phyloP scores from a whole-genome alignment of 768 basidiomycete species.

The Mycena albidolilacea region DNA sequence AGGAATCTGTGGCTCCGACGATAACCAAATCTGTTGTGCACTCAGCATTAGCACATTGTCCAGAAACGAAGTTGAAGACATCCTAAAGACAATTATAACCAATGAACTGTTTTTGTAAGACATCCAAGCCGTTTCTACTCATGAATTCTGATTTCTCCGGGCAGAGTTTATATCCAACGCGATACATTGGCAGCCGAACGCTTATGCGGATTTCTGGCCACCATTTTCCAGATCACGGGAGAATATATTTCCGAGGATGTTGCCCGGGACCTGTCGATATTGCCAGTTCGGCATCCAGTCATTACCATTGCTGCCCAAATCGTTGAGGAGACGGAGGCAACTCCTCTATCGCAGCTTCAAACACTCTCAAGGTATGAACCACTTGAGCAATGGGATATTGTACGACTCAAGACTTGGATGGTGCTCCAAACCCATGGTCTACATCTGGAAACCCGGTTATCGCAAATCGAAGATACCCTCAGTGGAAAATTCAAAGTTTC shows the following conservation, averaged over 20 bases:
- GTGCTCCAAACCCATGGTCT: background rate
- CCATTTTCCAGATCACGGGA: constrained; percentile 3
- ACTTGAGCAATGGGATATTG: background rate
- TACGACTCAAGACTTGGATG: background rate
- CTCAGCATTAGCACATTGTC: background rate
- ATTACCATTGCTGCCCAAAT: background rate
- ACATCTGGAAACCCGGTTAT: background rate
- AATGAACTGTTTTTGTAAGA: background rate
- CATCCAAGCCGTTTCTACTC: background rate
- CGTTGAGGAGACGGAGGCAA: background rate
- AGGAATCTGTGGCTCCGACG: background rate
- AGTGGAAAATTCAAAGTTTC: background rate
- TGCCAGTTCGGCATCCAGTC: background rate
- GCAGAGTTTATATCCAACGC: background rate
- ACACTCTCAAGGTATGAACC: background rate
- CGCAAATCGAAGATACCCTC: constrained; percentile 6
- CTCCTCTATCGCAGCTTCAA: constrained; percentile 7
- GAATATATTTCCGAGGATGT: constrained; percentile 3
- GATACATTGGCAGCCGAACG: background rate
- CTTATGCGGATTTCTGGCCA: constrained; percentile 3
- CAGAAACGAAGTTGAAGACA: background rate
- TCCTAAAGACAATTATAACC: background rate
- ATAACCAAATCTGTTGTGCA: background rate
- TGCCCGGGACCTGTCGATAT: background rate
- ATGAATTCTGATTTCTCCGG: background rate